These are phyloP conservation scores for Cyphellophora attinorum DNA, from an alignment of 2,329 filamentous ascomycete species.

Conservation along the genomic window DNA sequence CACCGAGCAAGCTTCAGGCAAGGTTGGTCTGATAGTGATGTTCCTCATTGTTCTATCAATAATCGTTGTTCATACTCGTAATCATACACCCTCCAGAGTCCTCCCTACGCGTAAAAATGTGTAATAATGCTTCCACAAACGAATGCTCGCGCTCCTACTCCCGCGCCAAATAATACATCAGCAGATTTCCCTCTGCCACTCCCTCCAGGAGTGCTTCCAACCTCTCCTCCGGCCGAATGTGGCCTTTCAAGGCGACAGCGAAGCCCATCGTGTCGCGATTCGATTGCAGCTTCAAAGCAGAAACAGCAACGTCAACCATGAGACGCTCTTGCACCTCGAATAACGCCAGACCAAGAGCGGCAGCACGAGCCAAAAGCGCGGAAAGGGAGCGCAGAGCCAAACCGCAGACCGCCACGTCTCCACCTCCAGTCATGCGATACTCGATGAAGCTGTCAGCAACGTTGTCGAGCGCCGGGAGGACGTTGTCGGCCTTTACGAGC, in stretches of 20 bases:
- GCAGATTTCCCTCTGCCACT: conserved; percentile 15
- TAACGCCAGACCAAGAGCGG: conserved; percentile 6
- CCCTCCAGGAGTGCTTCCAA: conserved; percentile 15
- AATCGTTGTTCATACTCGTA: too few relatives aligned
- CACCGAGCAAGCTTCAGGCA: too few relatives aligned
- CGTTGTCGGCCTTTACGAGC: conserved; percentile 5
- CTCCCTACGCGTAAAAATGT: too few relatives aligned
- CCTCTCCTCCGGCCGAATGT: conserved; percentile 14
- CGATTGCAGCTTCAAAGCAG: conserved; percentile 10
- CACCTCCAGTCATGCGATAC: conserved; percentile 8
- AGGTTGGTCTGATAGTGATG: too few relatives aligned
- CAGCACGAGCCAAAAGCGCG: conserved; percentile 7
- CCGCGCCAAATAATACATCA: conserved; percentile 17
- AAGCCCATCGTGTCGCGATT: conserved; percentile 13
- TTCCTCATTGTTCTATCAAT: too few relatives aligned
- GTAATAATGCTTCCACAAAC: too few relatives aligned
- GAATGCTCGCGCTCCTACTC: too few relatives aligned
- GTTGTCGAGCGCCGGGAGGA: conserved; percentile 10
- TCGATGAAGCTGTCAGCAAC: conserved; percentile 14
- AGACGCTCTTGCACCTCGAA: conserved; percentile 13
- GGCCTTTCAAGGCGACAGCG: conserved; percentile 10
- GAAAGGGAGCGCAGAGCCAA: conserved; percentile 8
- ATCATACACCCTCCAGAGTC: too few relatives aligned
- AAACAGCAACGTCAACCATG: conserved; percentile 10
- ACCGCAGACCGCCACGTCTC: conserved; percentile 12